phyloP scores from a whole-genome alignment of 1,284 basidiomycete genomes.

The Tylopilus sp. region DNA sequence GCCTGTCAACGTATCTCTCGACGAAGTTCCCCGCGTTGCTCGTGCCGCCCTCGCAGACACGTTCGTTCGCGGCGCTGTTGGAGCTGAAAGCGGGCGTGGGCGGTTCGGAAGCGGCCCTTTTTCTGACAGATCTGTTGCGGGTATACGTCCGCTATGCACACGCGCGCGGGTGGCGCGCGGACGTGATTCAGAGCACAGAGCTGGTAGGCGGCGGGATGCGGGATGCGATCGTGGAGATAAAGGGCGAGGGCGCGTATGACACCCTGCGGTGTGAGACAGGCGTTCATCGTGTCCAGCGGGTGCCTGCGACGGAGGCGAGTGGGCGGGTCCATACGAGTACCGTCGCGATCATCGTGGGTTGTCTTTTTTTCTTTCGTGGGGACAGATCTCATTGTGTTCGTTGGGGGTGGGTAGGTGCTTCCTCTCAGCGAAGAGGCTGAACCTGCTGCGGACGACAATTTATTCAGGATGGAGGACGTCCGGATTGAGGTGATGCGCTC shows the following conservation, averaged over 20 bases:
- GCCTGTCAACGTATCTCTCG: constrained; percentile 48
- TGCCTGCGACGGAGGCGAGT: constrained; percentile 84
- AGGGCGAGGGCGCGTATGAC: constrained; percentile 78
- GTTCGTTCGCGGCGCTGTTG: constrained; percentile 72
- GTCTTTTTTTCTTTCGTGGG: neutral
- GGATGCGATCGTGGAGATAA: constrained; percentile 83
- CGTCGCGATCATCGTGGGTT: constrained; percentile 75
- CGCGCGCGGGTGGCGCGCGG: constrained; percentile 47
- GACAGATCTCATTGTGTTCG: neutral
- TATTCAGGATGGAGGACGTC: constrained; percentile 84
- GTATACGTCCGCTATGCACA: constrained; percentile 82
- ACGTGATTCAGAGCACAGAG: constrained; percentile 49
- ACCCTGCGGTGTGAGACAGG: constrained; percentile 87
- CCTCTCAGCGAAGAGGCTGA: constrained; percentile 68
- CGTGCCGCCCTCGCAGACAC: constrained; percentile 65
- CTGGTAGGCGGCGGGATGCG: constrained; percentile 66
- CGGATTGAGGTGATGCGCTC: constrained; percentile 93
- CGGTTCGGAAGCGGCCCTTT: constrained; percentile 85
- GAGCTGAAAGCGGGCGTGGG: constrained; percentile 94
- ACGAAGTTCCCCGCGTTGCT: constrained; percentile 66
- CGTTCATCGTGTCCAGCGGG: constrained; percentile 93
- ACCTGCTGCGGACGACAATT: constrained; percentile 44
- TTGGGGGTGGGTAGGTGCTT: constrained; percentile 55
- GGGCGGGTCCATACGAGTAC: constrained; percentile 94
- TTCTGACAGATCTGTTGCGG: constrained; percentile 73